phyloP scores from a whole-genome alignment of 331 rosid genomes.

The Acacia concinna region DNA sequence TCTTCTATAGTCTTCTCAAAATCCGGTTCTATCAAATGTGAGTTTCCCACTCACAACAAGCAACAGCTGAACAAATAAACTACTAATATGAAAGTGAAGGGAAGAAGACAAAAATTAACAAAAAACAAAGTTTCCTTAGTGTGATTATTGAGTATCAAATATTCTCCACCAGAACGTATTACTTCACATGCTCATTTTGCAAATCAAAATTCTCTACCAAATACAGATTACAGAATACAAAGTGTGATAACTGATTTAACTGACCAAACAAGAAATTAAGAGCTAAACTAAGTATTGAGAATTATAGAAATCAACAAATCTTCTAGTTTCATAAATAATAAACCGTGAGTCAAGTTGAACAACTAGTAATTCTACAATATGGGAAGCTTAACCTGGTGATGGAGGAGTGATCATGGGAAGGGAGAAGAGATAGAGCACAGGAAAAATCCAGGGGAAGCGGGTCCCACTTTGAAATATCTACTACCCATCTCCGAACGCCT shows the following conservation, averaged over 20 bases:
- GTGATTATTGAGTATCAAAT: neutral
- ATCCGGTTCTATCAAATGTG: neutral
- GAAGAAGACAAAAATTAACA: neutral
- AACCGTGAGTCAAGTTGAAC: neutral
- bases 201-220: neutral
- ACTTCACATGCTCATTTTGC: neutral
- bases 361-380: neutral
- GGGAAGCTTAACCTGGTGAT: slow-evolving; percentile 48
- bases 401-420: slow-evolving; percentile 48
- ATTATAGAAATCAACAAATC: neutral
- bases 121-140: neutral
- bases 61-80: neutral
- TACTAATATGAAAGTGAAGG: neutral
- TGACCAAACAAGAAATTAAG: neutral
- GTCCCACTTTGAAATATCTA: slow-evolving; percentile 75
- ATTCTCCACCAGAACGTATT: no score
- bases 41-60: neutral
- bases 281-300: neutral
- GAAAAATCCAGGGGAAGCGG: slow-evolving; percentile 55
- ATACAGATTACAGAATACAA: neutral
- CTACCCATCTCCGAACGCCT: slow-evolving; percentile 74
- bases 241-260: neutral
- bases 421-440: slow-evolving; percentile 62
- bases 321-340: neutral
- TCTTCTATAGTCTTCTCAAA: neutral